phyloP scores from a whole-genome alignment of 2,329 filamentous ascomycete species.

The Xylariales sp. region DNA sequence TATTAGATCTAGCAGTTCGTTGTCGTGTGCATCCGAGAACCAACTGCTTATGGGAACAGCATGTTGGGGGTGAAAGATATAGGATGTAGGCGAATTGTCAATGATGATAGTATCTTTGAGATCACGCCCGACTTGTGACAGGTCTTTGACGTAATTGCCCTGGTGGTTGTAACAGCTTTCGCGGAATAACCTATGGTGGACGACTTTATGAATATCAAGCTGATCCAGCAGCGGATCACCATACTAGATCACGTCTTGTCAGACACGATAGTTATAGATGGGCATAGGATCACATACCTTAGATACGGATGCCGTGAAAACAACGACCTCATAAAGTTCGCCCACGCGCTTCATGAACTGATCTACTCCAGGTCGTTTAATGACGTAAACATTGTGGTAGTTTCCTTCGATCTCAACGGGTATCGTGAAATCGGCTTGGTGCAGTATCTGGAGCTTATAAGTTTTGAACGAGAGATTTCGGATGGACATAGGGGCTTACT shows the following conservation, averaged over 20 bases:
- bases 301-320: conserved; percentile 97
- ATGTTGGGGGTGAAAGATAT: conserved; percentile 99
- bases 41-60: conserved; percentile 99
- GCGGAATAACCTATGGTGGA: conserved; percentile 95
- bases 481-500: conserved; percentile 61
- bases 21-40: conserved; percentile 99
- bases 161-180: conserved; percentile 99
- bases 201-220: conserved; percentile 95
- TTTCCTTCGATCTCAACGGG: conserved; percentile 99
- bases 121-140: conserved; percentile 95
- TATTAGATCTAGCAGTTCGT: conserved; percentile 96
- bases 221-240: conserved; percentile 96
- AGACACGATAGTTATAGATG: conserved; percentile 30
- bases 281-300: conserved; percentile 72
- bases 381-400: conserved; percentile 99
- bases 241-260: conserved; percentile 68
- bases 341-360: conserved; percentile 99
- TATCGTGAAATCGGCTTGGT: conserved; percentile 98
- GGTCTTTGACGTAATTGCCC: conserved; percentile 99
- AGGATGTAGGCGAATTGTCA: conserved; percentile 98
- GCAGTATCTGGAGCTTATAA: conserved; percentile 76
- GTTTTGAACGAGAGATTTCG: background rate
- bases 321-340: conserved; percentile 97
- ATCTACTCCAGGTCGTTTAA: conserved; percentile 98
- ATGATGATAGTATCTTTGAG: conserved; percentile 99